Conservation (phyloP, 1,139 yeast genomes). For the Suhomyces ambrosiae region DNA sequence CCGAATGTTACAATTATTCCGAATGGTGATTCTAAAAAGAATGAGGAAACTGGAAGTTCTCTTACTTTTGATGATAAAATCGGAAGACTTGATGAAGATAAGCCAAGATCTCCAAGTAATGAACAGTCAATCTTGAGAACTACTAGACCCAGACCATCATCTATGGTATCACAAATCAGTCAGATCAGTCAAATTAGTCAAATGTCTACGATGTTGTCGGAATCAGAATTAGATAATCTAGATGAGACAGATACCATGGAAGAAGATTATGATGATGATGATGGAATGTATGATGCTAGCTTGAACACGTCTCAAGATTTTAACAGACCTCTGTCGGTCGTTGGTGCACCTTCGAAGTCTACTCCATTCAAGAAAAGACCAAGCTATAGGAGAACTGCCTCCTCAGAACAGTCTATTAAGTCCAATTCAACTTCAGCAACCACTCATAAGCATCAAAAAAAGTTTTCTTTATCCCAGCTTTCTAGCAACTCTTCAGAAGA, state of each 20-base stretch:
- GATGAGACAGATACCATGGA: slow-evolving; percentile 52
- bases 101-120: slow-evolving; percentile 8
- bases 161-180: slow-evolving; percentile 66
- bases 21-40: slow-evolving; percentile 1
- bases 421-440: slow-evolving; percentile 37
- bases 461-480: slow-evolving; percentile 35
- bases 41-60: slow-evolving; percentile 4
- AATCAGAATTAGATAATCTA: slow-evolving; percentile 44
- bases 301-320: slow-evolving; percentile 32
- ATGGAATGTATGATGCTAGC: slow-evolving; percentile 36
- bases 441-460: slow-evolving; percentile 24
- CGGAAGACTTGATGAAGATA: slow-evolving; percentile 5
- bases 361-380: slow-evolving; percentile 29
- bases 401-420: slow-evolving; percentile 44
- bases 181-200: slow-evolving; percentile 59
- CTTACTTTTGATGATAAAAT: slow-evolving; percentile 7
- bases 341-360: slow-evolving; percentile 2
- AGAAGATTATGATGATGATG: slow-evolving; percentile 43
- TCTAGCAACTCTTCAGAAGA: slow-evolving; percentile 47
- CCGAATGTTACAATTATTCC: slow-evolving; percentile 5
- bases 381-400: slow-evolving; percentile 33
- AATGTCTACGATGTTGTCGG: slow-evolving; percentile 53
- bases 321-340: slow-evolving; percentile 1
- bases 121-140: slow-evolving; percentile 11
- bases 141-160: slow-evolving; percentile 56